Base-by-base conservation (phyloP, 1,284 basidiomycete species). In the Marasmius fiardii region DNA sequence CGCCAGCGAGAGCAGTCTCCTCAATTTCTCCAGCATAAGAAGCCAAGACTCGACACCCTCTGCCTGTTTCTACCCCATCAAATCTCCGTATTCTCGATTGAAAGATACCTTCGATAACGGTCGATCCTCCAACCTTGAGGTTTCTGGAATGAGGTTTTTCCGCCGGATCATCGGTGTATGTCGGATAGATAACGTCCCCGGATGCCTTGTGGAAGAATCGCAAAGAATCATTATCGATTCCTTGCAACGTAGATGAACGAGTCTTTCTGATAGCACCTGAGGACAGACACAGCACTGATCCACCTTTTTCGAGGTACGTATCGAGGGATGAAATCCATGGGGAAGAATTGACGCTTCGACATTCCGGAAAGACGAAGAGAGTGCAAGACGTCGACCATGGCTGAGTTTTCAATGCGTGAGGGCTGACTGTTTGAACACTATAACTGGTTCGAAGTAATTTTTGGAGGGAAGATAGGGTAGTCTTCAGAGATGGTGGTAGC, bases 381-480 rank as follows among this genome's bases (percentile, higher is more conserved):
- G 87, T 86, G 64, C 92, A 94, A 28, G 78, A 79, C 2, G 75
- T 67, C 45, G 82, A 69, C 93, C 93, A 96, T 8, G 93, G 93
- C 54, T 89, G 85, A 0, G 78, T 74, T 0, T 77, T 70, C 8
- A 96, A 74, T 0, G 81, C 67, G 35, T 82, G 71, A 0, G 79
- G 74, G 0, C 82, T 74, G 53, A 93, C 77, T 2, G 81, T 69
- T 58, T 92, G 90, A 35, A 95, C 84, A 14, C 90, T 83, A 69
- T 94, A 95, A 68, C 88, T 80, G 0, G 91, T 87, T 7, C 78
- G 64, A 14, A 94, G 81, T 31, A 88, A 66, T 6, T 79, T 71
- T 34, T 80, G 78, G 31, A 95, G 80, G 7, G 78, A 75, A 1
- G 75, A 66, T 34, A 86, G 68, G 1, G 82, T 78, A 63, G 85